phyloP scores from a whole-genome alignment of 192 early-diverging fungal species.

The Podila clonocystis region DNA sequence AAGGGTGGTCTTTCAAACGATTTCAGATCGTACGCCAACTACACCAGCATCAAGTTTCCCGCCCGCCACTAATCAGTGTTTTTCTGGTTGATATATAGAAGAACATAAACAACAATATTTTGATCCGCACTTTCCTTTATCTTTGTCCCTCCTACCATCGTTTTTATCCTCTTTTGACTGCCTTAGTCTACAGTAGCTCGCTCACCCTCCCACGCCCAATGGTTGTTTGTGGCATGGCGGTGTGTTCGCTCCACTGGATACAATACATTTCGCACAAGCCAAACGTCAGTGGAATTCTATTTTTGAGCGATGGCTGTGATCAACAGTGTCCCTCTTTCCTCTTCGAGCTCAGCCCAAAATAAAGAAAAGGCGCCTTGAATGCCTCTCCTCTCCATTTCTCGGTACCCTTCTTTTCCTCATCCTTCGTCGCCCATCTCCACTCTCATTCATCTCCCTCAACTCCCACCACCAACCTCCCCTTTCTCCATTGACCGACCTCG shows the following conservation, averaged over 20 bases:
- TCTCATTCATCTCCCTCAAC: background rate
- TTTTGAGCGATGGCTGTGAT: background rate
- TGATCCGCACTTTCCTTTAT: too few species aligned
- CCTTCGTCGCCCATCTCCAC: background rate
- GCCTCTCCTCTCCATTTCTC: background rate
- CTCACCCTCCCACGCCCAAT: too few species aligned
- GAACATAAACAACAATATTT: too few species aligned
- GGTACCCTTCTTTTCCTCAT: background rate
- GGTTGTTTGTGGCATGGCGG: too few species aligned
- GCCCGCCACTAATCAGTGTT: background rate
- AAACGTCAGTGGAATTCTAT: background rate
- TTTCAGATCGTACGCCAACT: conserved; percentile 78
- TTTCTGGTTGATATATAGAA: too few species aligned
- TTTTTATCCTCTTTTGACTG: too few species aligned
- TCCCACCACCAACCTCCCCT: background rate
- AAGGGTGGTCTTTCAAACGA: conserved; percentile 79
- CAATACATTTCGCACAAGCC: too few species aligned
- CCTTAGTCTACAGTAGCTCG: too few species aligned
- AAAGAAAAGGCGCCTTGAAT: background rate
- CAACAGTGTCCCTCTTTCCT: background rate
- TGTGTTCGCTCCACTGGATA: too few species aligned
- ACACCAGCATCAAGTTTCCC: conserved; percentile 20
- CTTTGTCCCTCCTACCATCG: too few species aligned
- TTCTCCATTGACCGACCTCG: background rate
- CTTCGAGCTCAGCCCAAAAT: conserved; percentile 1